Base-by-base conservation (phyloP, 139 green algal genomes). In the Volvox africanus region DNA sequence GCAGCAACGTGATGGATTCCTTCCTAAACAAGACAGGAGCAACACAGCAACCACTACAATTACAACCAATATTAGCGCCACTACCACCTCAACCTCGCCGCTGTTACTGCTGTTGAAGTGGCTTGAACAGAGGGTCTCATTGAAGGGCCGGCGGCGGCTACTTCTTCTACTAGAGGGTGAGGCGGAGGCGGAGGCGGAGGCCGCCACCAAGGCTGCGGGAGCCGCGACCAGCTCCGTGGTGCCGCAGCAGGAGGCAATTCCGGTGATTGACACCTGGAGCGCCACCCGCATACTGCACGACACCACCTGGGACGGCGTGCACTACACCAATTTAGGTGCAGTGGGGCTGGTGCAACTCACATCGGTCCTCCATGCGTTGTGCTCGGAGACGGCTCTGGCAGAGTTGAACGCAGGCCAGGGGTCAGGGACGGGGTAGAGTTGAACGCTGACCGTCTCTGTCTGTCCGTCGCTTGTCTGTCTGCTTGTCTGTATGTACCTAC, bases 261-360 rank as follows among this genome's bases (percentile, higher is more conserved):
- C 86, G 19, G 1, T 90, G 28, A 83, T 90, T 20, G 86, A 90
- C 55, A 83, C 73, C 13, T 90, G 55, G 50, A 84, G 73, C 73
- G 30, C 73, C 16, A 62, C 50, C 24, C 73, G 73, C 11, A n/a
- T 90, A 0, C 73, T 90, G 73, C 86, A 62, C 13, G 86, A 90
- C 22, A 32, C 73, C 71, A 90, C 86, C 3, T 83, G 86, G 86
- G 86, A 90, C 50, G 86, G 86, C 3, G 33, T 90, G n/a, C 86
- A 90, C 30, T 90, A 65, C 30, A 24, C 71, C 50, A 90, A 90
- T 55, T 35, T 22, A 13, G 86, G 86, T 2, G 26, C n/a, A 55
- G 86, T 83, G 50, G 86, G 86, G 12, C n/a, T 61, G 30, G 71
- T 32, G 86, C 86, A 84, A 69, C 30, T 90, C 17, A 76, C 19